Evolutionary conservation across 192 early-diverging fungal genomes (phyloP).

Genomic region (Coemansia sp.): DNA sequence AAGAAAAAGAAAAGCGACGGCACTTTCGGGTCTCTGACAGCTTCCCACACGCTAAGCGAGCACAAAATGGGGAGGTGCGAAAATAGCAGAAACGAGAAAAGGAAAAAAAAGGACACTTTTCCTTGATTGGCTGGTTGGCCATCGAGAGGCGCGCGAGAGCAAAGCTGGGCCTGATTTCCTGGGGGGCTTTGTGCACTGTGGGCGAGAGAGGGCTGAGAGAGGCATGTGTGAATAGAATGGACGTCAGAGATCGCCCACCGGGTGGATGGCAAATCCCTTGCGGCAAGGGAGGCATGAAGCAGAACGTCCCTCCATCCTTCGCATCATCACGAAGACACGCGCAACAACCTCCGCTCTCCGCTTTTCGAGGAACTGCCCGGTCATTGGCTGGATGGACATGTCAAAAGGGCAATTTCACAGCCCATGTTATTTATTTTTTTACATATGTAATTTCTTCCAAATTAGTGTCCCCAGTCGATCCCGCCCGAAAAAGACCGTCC

Average conservation of each 20-base stretch:
- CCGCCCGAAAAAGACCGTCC: not conserved
- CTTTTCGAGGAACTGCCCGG: conserved; percentile 1
- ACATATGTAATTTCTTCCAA: not conserved
- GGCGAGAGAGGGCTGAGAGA: not conserved
- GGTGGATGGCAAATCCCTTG: conserved; percentile 2
- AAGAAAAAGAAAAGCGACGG: conserved; percentile 4
- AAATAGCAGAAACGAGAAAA: not conserved
- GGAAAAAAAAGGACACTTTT: not conserved
- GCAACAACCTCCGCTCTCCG: conserved; percentile 1
- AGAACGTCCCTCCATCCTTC: conserved; percentile 4
- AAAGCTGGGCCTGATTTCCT: conserved; percentile 8
- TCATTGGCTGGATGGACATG: not conserved
- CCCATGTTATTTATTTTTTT: not conserved
- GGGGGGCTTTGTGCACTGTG: conserved; percentile 6
- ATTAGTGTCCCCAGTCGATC: not conserved
- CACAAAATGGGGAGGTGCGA: conserved; percentile 1
- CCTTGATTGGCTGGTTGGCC: not conserved
- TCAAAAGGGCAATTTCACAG: not conserved
- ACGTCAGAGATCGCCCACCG: conserved; percentile 6
- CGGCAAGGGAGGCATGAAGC: conserved; percentile 7
- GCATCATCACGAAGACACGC: conserved; percentile 7
- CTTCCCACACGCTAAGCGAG: conserved; percentile 9
- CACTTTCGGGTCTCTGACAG: not conserved
- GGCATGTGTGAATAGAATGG: conserved; percentile 4
- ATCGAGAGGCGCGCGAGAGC: conserved; percentile 1